phyloP scores from a whole-genome alignment of 805 yeast genomes.

The Saccharomycopsis olivae region DNA sequence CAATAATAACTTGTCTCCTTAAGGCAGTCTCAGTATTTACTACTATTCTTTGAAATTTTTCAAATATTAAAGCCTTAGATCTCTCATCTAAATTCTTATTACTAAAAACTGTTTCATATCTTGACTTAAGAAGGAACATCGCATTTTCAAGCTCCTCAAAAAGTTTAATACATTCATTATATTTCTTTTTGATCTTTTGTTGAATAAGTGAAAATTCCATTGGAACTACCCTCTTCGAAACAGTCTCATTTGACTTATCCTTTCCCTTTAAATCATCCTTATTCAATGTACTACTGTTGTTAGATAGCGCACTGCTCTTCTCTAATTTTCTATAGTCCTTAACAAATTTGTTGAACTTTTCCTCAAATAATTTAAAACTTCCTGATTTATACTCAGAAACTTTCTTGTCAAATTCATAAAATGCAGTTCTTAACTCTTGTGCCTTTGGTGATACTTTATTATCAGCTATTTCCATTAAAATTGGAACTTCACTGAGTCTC shows the following conservation, averaged over 20 bases:
- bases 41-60: background rate
- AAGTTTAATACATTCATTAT: background rate
- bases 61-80: background rate
- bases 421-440: background rate
- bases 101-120: background rate
- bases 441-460: background rate
- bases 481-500: conserved; percentile 4
- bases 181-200: conserved; percentile 1
- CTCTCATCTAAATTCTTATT: background rate
- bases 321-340: conserved; percentile 50
- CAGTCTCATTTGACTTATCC: background rate
- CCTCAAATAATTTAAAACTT: conserved; percentile 18
- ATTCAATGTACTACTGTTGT: background rate
- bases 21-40: background rate
- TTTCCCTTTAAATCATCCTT: too few species aligned
- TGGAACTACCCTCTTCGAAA: conserved; percentile 1
- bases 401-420: background rate
- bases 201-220: conserved; percentile 4
- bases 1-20: background rate
- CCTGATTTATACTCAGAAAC: background rate
- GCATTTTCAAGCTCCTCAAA: conserved; percentile 1
- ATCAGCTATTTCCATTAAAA: conserved; percentile 1
- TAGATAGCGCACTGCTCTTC: background rate
- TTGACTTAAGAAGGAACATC: conserved; percentile 4
- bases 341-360: conserved; percentile 41